A percentile compares a stretch with the other conserved stretches of the same genome.
phyloP scores from a whole-genome alignment of 768 basidiomycete species.

The Candolleomyces eurysporus region DNA sequence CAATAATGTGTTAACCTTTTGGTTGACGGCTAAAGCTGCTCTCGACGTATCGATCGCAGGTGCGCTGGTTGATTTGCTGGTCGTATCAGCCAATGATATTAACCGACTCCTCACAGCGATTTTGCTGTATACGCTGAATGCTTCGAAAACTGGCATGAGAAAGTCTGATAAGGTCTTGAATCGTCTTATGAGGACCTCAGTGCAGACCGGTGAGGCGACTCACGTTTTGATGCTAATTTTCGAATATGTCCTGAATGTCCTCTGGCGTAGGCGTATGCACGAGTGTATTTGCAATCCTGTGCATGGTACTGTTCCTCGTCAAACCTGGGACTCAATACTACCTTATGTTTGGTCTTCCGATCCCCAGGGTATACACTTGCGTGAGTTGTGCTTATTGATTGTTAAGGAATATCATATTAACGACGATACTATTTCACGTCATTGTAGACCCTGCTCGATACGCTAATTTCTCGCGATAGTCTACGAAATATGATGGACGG shows the following conservation, averaged over 20 bases:
- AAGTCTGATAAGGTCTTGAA: neutral
- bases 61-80: neutral
- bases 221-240: no score
- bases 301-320: slow-evolving; percentile 3
- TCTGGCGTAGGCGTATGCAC: slow-evolving; percentile 1
- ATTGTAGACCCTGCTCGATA: no score
- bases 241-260: neutral
- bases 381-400: neutral
- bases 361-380: slow-evolving; percentile 4
- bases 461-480: no score
- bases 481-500: no score
- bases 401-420: no score
- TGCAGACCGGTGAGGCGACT: neutral
- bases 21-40: slow-evolving; percentile 1
- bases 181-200: neutral
- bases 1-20: slow-evolving; percentile 2
- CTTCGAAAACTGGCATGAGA: neutral
- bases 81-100: neutral
- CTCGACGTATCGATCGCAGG: slow-evolving; percentile 4
- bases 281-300: slow-evolving; percentile 2
- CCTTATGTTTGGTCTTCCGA: slow-evolving; percentile 5
- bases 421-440: no score
- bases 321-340: slow-evolving; percentile 4
- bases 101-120: neutral
- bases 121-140: neutral